phyloP scores from a whole-genome alignment of 805 yeast species.

The Komagataella ulmi region DNA sequence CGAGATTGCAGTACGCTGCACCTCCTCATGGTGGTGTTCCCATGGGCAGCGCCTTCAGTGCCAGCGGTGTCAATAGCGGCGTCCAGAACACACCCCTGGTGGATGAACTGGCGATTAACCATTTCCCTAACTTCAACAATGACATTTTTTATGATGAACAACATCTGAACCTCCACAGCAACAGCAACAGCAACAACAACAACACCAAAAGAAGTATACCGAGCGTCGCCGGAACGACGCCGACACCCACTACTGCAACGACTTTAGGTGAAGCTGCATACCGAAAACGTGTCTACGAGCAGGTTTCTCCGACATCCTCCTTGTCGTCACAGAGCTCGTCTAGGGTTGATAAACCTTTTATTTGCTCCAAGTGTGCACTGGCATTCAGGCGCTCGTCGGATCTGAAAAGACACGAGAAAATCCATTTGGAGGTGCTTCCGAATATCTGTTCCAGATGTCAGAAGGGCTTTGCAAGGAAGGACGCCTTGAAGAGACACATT shows the following conservation, averaged over 20 bases:
- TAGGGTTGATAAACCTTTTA: slow-evolving; percentile 17
- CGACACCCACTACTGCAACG: background rate
- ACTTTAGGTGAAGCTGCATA: background rate
- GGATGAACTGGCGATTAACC: background rate
- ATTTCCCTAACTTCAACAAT: slow-evolving; percentile 1
- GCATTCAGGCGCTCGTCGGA: slow-evolving; percentile 58
- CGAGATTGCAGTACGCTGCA: slow-evolving; percentile 42
- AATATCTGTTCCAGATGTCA: slow-evolving; percentile 67
- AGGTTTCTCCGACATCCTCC: background rate
- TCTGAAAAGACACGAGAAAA: slow-evolving; percentile 63
- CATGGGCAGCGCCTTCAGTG: background rate
- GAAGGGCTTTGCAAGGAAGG: slow-evolving; percentile 75
- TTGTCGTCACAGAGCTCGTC: background rate
- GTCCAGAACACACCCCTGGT: background rate
- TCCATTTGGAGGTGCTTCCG: slow-evolving; percentile 59
- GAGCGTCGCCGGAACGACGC: background rate
- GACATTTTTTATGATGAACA: slow-evolving; percentile 1
- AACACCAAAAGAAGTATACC: background rate
- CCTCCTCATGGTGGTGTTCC: slow-evolving; percentile 47
- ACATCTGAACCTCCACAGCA: background rate
- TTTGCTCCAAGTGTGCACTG: slow-evolving; percentile 47
- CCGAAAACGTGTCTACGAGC: background rate
- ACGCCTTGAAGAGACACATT: slow-evolving; percentile 65
- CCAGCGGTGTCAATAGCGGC: background rate
- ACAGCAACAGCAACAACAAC: background rate